Evolutionary conservation across 1,139 yeast species (phyloP), one percentile per base, ranked within the genome.

Genomic region (Geotrichum klebahnii): DNA sequence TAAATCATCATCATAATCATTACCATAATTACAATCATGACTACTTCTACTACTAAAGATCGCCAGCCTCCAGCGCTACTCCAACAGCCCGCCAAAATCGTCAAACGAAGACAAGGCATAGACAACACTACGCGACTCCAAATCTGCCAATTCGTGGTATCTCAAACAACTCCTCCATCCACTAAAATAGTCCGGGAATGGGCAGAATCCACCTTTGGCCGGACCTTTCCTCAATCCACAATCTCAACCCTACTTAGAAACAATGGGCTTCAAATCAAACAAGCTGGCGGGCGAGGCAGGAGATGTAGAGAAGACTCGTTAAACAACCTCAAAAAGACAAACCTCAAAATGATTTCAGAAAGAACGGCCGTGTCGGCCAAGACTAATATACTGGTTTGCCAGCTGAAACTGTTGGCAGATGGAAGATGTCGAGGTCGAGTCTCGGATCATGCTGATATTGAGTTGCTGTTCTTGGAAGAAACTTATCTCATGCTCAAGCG

Each of bases 191-290:
- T 44, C 5, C 41, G 33, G 14, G 39, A 44, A 12, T 44, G 48
- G 48, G 48, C 48, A 28, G 42, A 44, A 33, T 14, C 40, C 10
- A 33, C 36, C 3, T 44, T 35, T 28, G n/a, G 24, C 26, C 38
- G 48, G 26, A 28, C 36, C 28, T 44, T 44, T 35, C 48, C 48
- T 5, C 48, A 44, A 31, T 44, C 48, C n/a, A 44, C 48, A 14
- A 19, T 44, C 37, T 36, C 43, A 10, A 35, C 48, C 17, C 28
- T 44, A 1, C 26, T 44, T n/a, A 24, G 48, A 2, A 24, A 29
- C 19, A 36, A 38, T 6, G 48, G 48, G 14, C 39, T 44, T 3
- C 42, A 37, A 19, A 44, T 44, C 37, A 36, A 44, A 23, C 38
- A 22, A 9, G 40, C 43, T 1, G 48, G 48, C 28, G 48, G 48